These are phyloP conservation scores for Argentina anserina DNA, from an alignment of 306 rosid genomes.

Conservation along the genomic window DNA sequence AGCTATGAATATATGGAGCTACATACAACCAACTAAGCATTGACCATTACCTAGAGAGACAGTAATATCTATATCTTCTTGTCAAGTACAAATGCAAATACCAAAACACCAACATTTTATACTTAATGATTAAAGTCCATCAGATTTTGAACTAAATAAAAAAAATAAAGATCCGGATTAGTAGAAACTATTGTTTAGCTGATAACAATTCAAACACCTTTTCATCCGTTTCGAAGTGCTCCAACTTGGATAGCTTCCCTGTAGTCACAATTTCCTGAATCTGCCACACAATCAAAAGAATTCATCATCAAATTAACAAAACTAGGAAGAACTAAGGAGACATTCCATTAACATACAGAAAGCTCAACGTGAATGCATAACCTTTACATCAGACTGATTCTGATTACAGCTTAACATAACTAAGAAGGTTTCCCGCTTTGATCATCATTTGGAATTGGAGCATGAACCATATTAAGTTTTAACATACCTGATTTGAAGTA, in stretches of 20 bases:
- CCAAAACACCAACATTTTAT: too few species aligned
- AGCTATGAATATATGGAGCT: not conserved
- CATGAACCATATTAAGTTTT: not conserved
- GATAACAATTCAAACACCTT: slow-evolving; percentile 55
- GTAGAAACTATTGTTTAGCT: not conserved
- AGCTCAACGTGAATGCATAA: not conserved
- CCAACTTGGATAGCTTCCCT: slow-evolving; percentile 82
- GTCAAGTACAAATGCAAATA: not conserved
- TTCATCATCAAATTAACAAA: slow-evolving; percentile 21
- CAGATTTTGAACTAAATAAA: not conserved
- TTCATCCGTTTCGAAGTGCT: slow-evolving; percentile 83
- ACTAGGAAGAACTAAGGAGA: not conserved
- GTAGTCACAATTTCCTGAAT: slow-evolving; percentile 90
- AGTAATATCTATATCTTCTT: not conserved
- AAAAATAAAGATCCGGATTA: not conserved
- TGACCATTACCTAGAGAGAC: slow-evolving; percentile 4
- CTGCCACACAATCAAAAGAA: slow-evolving; percentile 43
- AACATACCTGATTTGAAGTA: not conserved
- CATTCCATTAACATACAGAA: not conserved
- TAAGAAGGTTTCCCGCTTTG: not conserved
- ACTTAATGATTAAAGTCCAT: not conserved
- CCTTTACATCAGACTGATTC: not conserved
- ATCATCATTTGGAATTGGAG: slow-evolving; percentile 2
- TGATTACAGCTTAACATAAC: not conserved
- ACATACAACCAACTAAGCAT: not conserved